Base-by-base conservation (phyloP, 2,329 filamentous ascomycete species). In the Scedosporium dehoogii region DNA sequence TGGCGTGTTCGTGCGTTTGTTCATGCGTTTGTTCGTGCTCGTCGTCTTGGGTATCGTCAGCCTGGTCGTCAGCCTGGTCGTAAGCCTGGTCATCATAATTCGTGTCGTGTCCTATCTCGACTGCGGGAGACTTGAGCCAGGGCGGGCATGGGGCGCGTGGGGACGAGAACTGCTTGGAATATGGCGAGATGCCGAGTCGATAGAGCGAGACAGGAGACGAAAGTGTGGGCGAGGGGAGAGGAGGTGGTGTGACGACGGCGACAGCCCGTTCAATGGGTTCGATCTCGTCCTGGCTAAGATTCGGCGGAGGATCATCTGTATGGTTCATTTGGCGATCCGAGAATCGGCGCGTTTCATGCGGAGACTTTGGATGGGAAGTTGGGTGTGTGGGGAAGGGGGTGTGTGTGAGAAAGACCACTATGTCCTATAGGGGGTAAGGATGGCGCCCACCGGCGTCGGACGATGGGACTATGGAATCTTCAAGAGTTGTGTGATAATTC, bases 121-220 rank as follows among this genome's bases (percentile, higher is more conserved):
- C 55, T 27, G 51, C n/a, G 6, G 62, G 27, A 9, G 57, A 51
- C 25, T 48, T 56, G 55, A 12, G 51, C 12, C 12, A 27, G 9
- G 62, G 55, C 6, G 63, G 64, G 63, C 62, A 65, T 60, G 61
- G 58, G 25, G 59, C 62, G 57, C 60, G 58, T 7, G 67, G 65
- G 21, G 68, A 65, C 18, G 70, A 69, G 63, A 70, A 67, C 56
- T 71, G 70, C n/a, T 70, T 69, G 46, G 71, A 70, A 41, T 71
- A 67, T n/a, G 70, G 69, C 42, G 71, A 70, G 21, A 73, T 71
- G 59, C 69, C 70, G 6, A 72, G 65, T 48, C 65, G 66, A 64
- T 70, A 67, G 42, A 70, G 66, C 59, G 68, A 71, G 64, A 72
- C 67, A 44, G 68, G 64, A 48, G 68, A 68, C 6, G 66, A 64